Percentiles rank a stretch among this genome's conserved stretches.
These are phyloP conservation scores for Auriscalpium vulgare DNA, from an alignment of 768 basidiomycete species.

Conservation along the genomic window DNA sequence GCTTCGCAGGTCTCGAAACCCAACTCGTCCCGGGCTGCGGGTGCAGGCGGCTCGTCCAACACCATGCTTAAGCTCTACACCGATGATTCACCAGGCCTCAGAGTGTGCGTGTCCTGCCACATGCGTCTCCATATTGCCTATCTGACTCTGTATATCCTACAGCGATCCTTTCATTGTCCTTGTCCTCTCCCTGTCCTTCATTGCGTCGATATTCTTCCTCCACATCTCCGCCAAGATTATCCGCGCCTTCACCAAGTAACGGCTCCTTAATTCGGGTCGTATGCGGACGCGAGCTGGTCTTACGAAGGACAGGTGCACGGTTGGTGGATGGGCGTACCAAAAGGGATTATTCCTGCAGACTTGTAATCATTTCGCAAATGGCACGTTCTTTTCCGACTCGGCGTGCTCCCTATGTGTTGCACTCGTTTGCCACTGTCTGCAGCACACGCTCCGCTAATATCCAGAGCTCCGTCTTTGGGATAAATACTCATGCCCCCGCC, in stretches of 20 bases:
- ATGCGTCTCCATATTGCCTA: background rate
- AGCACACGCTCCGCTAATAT: too few relatives aligned
- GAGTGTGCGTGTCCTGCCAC: conserved; percentile 66
- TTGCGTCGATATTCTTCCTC: conserved; percentile 97
- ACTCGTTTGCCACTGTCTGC: background rate
- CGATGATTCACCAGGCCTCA: conserved; percentile 92
- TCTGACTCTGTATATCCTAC: conserved; percentile 2
- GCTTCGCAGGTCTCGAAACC: conserved; percentile 60
- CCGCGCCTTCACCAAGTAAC: conserved; percentile 58
- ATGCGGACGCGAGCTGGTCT: background rate
- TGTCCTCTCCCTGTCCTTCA: conserved; percentile 92
- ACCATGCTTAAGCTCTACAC: conserved; percentile 99
- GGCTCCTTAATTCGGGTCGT: background rate
- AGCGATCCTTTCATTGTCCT: conserved; percentile 97
- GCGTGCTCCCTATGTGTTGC: background rate
- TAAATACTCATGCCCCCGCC: background rate
- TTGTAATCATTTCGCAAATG: background rate
- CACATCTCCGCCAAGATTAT: conserved; percentile 95
- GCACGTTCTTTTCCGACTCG: background rate
- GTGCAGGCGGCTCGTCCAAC: conserved; percentile 92
- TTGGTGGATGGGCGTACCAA: background rate
- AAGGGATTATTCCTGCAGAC: background rate
- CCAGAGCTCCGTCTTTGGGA: background rate
- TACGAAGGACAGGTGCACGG: too few relatives aligned
- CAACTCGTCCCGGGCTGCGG: conserved; percentile 84